These are phyloP conservation scores for Hippophae rhamnoides DNA, from an alignment of 306 rosid species.

Conservation along the genomic window DNA sequence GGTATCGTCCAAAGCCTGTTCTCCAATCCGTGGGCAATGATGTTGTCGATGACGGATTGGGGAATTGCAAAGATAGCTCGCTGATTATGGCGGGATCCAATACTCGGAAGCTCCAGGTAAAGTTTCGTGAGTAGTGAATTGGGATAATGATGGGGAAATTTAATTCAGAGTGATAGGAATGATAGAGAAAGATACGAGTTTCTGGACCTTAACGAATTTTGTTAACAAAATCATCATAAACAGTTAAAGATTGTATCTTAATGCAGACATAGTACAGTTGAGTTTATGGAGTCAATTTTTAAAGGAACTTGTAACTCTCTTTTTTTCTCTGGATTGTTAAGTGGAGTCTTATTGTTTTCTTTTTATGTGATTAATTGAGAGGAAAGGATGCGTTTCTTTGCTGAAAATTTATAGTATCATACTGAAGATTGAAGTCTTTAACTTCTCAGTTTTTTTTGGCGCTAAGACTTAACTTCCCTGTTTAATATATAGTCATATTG, in stretches of 20 bases:
- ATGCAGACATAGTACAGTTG: neutral
- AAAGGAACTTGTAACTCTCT: neutral
- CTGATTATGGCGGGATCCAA: conserved; percentile 16
- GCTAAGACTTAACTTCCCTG: neutral
- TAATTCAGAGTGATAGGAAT: too few species aligned
- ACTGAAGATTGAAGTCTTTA: neutral
- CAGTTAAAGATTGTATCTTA: neutral
- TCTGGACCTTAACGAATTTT: neutral
- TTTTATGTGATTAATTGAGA: neutral
- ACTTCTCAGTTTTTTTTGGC: neutral
- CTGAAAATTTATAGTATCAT: neutral
- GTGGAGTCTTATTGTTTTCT: neutral
- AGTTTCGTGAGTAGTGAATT: neutral
- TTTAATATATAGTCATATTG: neutral
- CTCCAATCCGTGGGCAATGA: conserved; percentile 23
- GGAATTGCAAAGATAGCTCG: conserved; percentile 23
- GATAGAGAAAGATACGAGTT: neutral
- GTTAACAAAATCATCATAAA: neutral
- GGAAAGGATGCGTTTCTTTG: neutral
- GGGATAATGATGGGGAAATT: neutral
- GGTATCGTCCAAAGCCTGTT: conserved; percentile 36
- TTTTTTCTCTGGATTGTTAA: neutral
- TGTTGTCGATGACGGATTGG: conserved; percentile 15
- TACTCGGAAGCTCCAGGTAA: conserved; percentile 30
- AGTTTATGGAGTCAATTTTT: neutral